phyloP scores from a whole-genome alignment of 176 grass and related monocot genomes.

The Cenchrus americanus region DNA sequence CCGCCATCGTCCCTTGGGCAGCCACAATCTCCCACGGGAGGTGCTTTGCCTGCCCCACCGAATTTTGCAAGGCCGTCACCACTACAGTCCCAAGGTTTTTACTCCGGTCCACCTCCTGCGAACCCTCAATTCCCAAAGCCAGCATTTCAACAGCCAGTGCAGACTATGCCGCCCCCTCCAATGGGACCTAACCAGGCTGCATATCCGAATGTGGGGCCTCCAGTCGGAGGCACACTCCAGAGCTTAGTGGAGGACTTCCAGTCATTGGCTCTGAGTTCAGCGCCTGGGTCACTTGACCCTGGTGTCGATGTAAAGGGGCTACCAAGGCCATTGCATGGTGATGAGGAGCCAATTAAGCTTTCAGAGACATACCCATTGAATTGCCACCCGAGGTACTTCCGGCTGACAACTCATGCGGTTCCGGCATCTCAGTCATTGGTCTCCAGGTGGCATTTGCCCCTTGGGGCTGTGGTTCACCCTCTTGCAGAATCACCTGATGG shows the following conservation, averaged over 20 bases:
- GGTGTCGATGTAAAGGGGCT: slow-evolving; percentile 75
- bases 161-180: slow-evolving; percentile 53
- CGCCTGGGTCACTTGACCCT: slow-evolving; percentile 74
- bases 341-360: slow-evolving; percentile 72
- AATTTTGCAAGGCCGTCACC: slow-evolving; percentile 39
- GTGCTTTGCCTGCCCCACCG: slow-evolving; percentile 15
- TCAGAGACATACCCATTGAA: slow-evolving; percentile 70
- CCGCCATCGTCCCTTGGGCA: slow-evolving; percentile 23
- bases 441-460: slow-evolving; percentile 95
- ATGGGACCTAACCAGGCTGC: slow-evolving; percentile 52
- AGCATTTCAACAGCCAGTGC: slow-evolving; percentile 46
- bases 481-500: slow-evolving; percentile 90
- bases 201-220: slow-evolving; percentile 57
- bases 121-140: slow-evolving; percentile 50
- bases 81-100: slow-evolving; percentile 48
- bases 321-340: slow-evolving; percentile 80
- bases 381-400: slow-evolving; percentile 88
- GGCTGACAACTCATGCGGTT: slow-evolving; percentile 83
- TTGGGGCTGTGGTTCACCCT: slow-evolving; percentile 85
- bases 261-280: slow-evolving; percentile 72
- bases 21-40: slow-evolving; percentile 38
- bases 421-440: slow-evolving; percentile 86
- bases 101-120: slow-evolving; percentile 30
- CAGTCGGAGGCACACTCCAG: slow-evolving; percentile 54
- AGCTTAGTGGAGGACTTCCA: slow-evolving; percentile 93